A percentile compares a stretch with the other conserved stretches of the same genome.
These are phyloP conservation scores for Ascochyta clinopodiicola DNA, from an alignment of 2,329 filamentous ascomycete species.

Conservation along the genomic window DNA sequence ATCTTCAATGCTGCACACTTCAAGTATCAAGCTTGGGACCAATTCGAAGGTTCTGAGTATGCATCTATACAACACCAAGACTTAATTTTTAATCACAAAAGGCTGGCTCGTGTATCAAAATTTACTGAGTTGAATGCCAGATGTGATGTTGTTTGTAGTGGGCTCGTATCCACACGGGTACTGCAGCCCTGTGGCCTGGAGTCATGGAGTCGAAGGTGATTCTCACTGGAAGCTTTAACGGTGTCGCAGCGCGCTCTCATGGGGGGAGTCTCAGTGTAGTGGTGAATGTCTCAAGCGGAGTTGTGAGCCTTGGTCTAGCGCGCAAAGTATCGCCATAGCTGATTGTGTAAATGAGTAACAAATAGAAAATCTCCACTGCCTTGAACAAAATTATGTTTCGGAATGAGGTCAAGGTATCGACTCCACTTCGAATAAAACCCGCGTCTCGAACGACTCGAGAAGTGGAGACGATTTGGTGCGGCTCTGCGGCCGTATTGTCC, in stretches of 20 bases:
- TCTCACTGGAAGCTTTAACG: not conserved
- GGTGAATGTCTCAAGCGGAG: not conserved
- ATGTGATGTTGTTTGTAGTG: not conserved
- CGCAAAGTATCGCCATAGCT: not conserved
- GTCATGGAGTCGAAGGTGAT: not conserved
- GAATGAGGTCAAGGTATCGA: not conserved
- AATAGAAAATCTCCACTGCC: not conserved
- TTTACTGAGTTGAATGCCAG: not conserved
- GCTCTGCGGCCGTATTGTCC: conserved; percentile 10
- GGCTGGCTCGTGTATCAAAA: too few species aligned
- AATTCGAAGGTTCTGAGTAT: conserved; percentile 7
- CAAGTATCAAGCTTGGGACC: conserved; percentile 8
- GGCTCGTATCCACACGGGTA: not conserved
- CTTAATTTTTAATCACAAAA: too few species aligned
- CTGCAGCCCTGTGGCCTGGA: not conserved
- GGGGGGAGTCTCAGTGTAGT: not conserved
- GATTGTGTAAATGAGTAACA: not conserved
- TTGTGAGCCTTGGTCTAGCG: not conserved
- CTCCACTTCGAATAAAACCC: not conserved
- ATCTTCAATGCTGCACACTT: conserved; percentile 11
- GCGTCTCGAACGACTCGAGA: not conserved
- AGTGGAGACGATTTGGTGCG: conserved; percentile 4
- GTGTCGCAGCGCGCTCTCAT: not conserved
- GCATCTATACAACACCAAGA: not conserved
- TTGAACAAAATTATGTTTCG: not conserved